Evolutionary conservation across 441 rosid genomes (phyloP), one percentile per base, ranked within the genome.

Genomic region (Gossypium aridum): DNA sequence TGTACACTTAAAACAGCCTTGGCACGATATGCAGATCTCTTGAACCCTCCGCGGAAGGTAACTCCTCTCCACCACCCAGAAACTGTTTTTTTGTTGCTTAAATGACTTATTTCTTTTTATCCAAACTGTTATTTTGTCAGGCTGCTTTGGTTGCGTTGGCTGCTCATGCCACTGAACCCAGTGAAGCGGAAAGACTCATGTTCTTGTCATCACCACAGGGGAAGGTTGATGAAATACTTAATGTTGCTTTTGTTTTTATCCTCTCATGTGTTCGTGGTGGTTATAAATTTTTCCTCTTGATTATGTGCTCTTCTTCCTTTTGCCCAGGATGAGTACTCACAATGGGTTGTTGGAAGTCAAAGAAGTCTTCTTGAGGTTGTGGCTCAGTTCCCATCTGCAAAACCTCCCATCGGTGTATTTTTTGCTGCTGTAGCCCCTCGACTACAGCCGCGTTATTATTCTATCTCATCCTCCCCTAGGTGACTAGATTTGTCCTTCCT

Each of bases 401-500:
- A 83, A 81, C 89, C 97, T 66, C 91, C 97, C 14, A 83, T 94
- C 57, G 96, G 97, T 80, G 94, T 91, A 4, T 92, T 94, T 82
- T 94, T 94, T 88, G 96, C 97, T 53, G 93, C 96, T 61, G 82
- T 94, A 34, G 92, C 97, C 75, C 97, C 98, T 79, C 96, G 82
- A 62, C 85, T 94, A 59, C 97, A 89, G 76, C 96, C 97, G 82
- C 94, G 95, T 72, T 94, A 86, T 80, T 91, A 94, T 85, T 94
- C 98, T 51, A 94, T 94, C 83, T 92, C 98, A 34, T 94, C 98
- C 26, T 94, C 98, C 20, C 94, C 98, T 7, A 90, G 92, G 98
- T 94, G 68, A 75, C 78, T 70, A 22, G 10, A 56, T 70, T 47
- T 34, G 22, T 70, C 54, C 71, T 17, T 53, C 31, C 75, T 6